Evolutionary conservation across 2,329 filamentous ascomycete genomes (phyloP), one percentile per base, ranked within the genome.

Genomic region (Aspergillus felis): DNA sequence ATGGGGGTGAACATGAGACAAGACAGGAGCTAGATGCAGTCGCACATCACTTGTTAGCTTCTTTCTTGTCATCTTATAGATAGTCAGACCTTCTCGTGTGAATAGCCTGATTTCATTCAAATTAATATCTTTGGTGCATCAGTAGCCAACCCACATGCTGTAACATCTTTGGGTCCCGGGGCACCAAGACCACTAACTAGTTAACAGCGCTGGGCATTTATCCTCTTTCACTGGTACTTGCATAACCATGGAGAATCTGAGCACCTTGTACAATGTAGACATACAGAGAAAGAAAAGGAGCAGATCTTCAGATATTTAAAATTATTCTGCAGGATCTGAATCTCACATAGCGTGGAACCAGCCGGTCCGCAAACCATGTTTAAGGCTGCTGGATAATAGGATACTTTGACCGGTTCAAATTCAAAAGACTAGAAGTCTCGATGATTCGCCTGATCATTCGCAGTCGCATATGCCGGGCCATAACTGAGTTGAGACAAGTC

Each of bases 401-500:
- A 47, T 14, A 7, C 44, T 7, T 24, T 14, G 44, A 27, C 14
- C 44, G 2, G 12, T 27, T 47, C 24, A 47, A 42, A 9, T 12
- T 17, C 14, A 2, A 24, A 17, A 46, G 2, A 27, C 25, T 42
- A 71, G 46, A 68, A 74, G 5, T 69, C 69, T 44, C 70, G 61
- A 50, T 73, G 72, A 32, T 58, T 58, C 22, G 24, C 4, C 44
- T 47, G 44, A 14, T 47, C 66, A 41, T 73, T 65, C 8, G 62
- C 51, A 20, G 67, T 51, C 28, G 65, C 57, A 55, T 71, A 74
- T 28, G 64, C 68, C 14, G 64, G 52, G 14, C 57, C 56, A 49
- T 74, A 73, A 51, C 57, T 66, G 29, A 72, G 55, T 32, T 73
- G 71, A 14, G 70, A 61, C 1, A 67, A 61, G n/a, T 68, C 56